Evolutionary conservation across 169 alveolate genomes (phyloP).

Genomic region (Eimeria necatrix): DNA sequence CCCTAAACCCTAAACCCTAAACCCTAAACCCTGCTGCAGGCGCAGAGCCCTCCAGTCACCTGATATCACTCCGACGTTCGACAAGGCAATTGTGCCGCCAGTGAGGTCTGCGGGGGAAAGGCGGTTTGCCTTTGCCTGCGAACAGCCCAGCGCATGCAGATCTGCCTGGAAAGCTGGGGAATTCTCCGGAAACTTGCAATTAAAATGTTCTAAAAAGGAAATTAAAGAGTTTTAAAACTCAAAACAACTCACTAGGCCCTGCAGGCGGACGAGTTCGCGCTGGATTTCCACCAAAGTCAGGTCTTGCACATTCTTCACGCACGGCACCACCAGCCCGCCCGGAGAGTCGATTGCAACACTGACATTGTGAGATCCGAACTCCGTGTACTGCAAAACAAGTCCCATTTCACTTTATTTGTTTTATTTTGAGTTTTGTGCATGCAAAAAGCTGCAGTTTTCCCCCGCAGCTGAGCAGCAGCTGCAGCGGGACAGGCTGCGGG

Average conservation of each 20-base stretch:
- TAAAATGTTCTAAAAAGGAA: background rate
- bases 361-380: slow-evolving; percentile 93
- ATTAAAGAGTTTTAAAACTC: no score
- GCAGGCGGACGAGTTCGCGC: slow-evolving; percentile 90
- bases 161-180: no score
- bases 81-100: slow-evolving; percentile 95
- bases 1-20: background rate
- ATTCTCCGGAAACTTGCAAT: no score
- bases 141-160: background rate
- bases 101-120: slow-evolving; percentile 91
- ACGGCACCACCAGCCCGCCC: slow-evolving; percentile 96
- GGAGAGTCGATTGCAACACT: slow-evolving; percentile 96
- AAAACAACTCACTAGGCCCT: slow-evolving; percentile 85
- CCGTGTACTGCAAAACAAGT: slow-evolving; percentile 69
- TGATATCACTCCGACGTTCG: slow-evolving; percentile 96
- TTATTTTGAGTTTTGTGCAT: background rate
- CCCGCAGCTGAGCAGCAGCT: background rate
- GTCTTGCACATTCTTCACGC: slow-evolving; percentile 94
- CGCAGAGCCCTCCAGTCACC: background rate
- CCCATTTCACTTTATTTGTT: background rate
- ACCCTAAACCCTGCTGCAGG: background rate
- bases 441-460: background rate
- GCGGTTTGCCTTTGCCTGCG: slow-evolving; percentile 77
- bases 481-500: background rate
- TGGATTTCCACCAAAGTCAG: slow-evolving; percentile 93